Evolutionary conservation across 495 filamentous ascomycete genomes (phyloP), one percentile per base, ranked within the genome.

Genomic region (Oidiodendron maius): DNA sequence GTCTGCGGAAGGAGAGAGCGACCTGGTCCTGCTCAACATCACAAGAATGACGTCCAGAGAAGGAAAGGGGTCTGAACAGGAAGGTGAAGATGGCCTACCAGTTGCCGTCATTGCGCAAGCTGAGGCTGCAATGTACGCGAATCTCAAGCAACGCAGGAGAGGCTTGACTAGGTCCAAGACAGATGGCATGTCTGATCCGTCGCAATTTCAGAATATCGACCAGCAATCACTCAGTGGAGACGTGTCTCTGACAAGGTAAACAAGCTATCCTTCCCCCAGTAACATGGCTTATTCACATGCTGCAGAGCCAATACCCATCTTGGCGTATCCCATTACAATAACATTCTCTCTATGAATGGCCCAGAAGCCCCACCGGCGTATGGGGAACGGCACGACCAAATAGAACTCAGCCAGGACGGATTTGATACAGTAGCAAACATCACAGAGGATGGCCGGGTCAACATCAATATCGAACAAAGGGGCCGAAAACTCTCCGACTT

Each of bases 401-500:
- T 81, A 15, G 64, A 72, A 17, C 61, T 76, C 51, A 69, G 62
- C 13, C 71, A 75, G 48, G 66, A 72, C 45, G 78, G 73, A 16
- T 64, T 81, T 53, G 66, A 75, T 51, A 77, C 78, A 5, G 65
- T 70, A 44, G 78, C 77, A 4, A 61, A 61, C 16, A 60, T 82
- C 36, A 65, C 68, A 30, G 63, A 75, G 52, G 83, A 87, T 64
- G 86, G 84, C 13, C 81, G 86, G 25, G 71, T 89, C 51, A 76
- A 87, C 53, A 89, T 91, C 65, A 80, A 82, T 48, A 84, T 90
- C 61, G 77, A 80, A 51, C 74, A 87, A 54, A 80, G 78, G 56
- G 77, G 76, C 50, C 63, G 74, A 21, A 71, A 76, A 26, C 59
- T 95, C 1, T 78, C 84, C 8, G 72, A 78, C 24, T 64, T 93